These are phyloP conservation scores for Phytophthora sansomeana DNA, from an alignment of 352 stramenopile genomes.

Conservation along the genomic window DNA sequence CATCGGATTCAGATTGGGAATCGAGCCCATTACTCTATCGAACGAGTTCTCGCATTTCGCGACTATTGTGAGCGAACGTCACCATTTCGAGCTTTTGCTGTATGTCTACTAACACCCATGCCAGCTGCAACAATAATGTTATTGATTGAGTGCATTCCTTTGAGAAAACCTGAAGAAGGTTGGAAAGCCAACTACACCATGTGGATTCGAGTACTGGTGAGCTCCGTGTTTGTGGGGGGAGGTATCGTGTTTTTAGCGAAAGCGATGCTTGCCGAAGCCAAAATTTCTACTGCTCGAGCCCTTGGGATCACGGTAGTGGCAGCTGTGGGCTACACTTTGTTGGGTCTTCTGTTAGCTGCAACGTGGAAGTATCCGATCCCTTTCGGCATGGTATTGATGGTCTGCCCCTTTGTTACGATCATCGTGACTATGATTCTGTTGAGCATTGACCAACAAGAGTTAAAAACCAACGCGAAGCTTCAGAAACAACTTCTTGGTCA, in stretches of 20 bases:
- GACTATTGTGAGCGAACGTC: slow-evolving; percentile 24
- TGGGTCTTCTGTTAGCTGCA: slow-evolving; percentile 17
- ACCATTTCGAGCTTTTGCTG: slow-evolving; percentile 3
- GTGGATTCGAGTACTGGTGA: slow-evolving; percentile 26
- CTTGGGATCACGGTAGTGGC: slow-evolving; percentile 16
- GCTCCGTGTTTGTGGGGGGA: slow-evolving; percentile 16
- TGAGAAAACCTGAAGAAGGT: slow-evolving; percentile 14
- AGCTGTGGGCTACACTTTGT: slow-evolving; percentile 19
- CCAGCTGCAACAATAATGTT: slow-evolving; percentile 15
- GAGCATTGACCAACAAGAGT: slow-evolving; percentile 9
- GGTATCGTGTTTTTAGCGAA: slow-evolving; percentile 20
- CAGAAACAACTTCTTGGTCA: slow-evolving; percentile 25
- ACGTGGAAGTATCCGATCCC: slow-evolving; percentile 39
- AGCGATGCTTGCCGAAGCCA: slow-evolving; percentile 13
- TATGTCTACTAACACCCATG: slow-evolving; percentile 24
- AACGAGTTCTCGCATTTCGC: slow-evolving; percentile 24
- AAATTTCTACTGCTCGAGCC: slow-evolving; percentile 7
- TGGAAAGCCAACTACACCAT: slow-evolving; percentile 24
- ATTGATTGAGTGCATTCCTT: slow-evolving; percentile 26
- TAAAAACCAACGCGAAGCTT: slow-evolving; percentile 21
- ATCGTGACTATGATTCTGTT: slow-evolving; percentile 27
- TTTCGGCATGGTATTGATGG: slow-evolving; percentile 29
- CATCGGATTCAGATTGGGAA: slow-evolving; percentile 30
- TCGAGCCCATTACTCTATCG: slow-evolving; percentile 17
- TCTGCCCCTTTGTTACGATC: slow-evolving; percentile 24